These are phyloP conservation scores for Curvularia eragrostidis DNA, from an alignment of 2,329 filamentous ascomycete genomes.

Conservation along the genomic window DNA sequence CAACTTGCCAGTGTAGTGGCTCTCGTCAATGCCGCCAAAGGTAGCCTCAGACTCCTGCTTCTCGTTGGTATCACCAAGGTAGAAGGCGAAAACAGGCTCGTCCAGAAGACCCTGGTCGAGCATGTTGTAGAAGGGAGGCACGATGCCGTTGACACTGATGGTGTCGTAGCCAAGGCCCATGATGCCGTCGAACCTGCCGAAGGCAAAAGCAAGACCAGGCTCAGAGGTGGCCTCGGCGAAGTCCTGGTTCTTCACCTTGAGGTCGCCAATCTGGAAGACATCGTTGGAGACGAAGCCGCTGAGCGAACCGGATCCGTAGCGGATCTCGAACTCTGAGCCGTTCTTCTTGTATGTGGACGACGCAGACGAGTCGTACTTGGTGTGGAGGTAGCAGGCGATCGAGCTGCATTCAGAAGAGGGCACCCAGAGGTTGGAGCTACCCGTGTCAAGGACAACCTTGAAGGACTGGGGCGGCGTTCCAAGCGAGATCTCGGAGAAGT, in stretches of 20 bases:
- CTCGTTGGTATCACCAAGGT: constrained; percentile 78
- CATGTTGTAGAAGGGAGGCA: constrained; percentile 97
- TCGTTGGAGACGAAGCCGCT: constrained; percentile 95
- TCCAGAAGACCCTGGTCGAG: constrained; percentile 88
- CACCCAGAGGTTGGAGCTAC: constrained; percentile 99
- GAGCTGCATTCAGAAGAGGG: constrained; percentile 88
- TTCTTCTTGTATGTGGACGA: constrained; percentile 96
- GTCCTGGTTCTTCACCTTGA: constrained; percentile 86
- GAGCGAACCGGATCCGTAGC: constrained; percentile 92
- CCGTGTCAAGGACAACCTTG: constrained; percentile 98
- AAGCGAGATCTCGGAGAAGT: constrained; percentile 96
- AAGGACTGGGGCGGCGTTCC: constrained; percentile 92
- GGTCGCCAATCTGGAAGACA: constrained; percentile 82
- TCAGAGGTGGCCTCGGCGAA: constrained; percentile 97
- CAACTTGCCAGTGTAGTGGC: constrained; percentile 84
- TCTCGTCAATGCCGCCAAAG: constrained; percentile 87
- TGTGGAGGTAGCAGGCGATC: constrained; percentile 97
- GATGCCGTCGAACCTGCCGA: constrained; percentile 96
- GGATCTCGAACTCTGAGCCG: constrained; percentile 88
- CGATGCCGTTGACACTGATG: constrained; percentile 95
- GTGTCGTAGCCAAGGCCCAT: constrained; percentile 92
- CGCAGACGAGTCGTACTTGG: constrained; percentile 89
- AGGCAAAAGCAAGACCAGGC: constrained; percentile 96
- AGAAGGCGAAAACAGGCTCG: constrained; percentile 94
- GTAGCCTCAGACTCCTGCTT: constrained; percentile 81